Conservation (phyloP, 164 flowering plant species). For the Umbellularia californica region DNA sequence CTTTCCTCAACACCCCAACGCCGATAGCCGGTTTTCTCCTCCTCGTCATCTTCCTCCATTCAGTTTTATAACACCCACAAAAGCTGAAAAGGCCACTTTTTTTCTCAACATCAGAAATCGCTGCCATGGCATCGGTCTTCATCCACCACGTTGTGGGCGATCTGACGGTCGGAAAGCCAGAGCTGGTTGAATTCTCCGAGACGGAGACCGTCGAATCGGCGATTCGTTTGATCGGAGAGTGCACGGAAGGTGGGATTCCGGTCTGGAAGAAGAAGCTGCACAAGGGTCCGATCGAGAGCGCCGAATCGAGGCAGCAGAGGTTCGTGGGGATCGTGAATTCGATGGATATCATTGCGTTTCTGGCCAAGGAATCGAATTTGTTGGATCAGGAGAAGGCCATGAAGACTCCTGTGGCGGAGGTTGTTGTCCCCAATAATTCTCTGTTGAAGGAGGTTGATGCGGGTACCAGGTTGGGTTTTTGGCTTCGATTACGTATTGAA, state of each 20-base stretch:
- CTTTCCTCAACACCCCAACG: slow-evolving; percentile 21
- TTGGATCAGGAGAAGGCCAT: slow-evolving; percentile 76
- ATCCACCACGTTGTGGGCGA: slow-evolving; percentile 90
- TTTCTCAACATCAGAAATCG: neutral
- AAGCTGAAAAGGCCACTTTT: neutral
- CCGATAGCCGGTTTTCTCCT: slow-evolving; percentile 57
- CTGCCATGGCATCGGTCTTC: slow-evolving; percentile 81
- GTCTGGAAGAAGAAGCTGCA: slow-evolving; percentile 74
- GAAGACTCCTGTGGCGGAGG: slow-evolving; percentile 82
- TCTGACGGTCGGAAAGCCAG: slow-evolving; percentile 96
- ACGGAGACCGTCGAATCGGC: slow-evolving; percentile 83
- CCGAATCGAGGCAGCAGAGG: slow-evolving; percentile 71
- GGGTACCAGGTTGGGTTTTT: slow-evolving; percentile 63
- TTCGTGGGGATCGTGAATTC: slow-evolving; percentile 87
- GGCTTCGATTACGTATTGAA: neutral
- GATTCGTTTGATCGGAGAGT: slow-evolving; percentile 69
- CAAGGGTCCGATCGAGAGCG: slow-evolving; percentile 44
- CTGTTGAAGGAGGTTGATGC: slow-evolving; percentile 82
- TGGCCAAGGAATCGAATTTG: slow-evolving; percentile 58
- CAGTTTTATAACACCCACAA: slow-evolving; percentile 36
- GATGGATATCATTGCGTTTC: slow-evolving; percentile 72
- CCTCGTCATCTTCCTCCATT: slow-evolving; percentile 62
- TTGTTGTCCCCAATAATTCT: slow-evolving; percentile 60
- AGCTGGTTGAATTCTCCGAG: slow-evolving; percentile 71
- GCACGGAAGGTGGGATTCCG: slow-evolving; percentile 80